Evolutionary conservation across 371 early-diverging fungal genomes (phyloP).

Genomic region (Sporodiniella umbellata): DNA sequence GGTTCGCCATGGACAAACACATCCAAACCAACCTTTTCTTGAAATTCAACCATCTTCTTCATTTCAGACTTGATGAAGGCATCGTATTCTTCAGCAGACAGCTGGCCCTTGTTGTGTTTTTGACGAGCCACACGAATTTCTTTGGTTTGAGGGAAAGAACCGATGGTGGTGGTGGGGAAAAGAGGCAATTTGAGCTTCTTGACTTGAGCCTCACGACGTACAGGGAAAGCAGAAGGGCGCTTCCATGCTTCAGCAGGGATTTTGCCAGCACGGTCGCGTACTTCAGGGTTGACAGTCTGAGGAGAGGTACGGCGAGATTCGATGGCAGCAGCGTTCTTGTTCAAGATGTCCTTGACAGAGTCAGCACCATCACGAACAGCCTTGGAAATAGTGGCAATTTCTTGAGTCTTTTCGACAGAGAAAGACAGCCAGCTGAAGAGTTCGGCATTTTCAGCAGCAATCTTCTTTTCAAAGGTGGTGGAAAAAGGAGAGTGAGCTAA

Average conservation of each 20-base stretch:
- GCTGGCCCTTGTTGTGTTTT: slow-evolving; percentile 82
- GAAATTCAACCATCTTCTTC: slow-evolving; percentile 78
- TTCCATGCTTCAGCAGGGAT: slow-evolving; percentile 72
- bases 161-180: slow-evolving; percentile 97
- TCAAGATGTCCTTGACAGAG: slow-evolving; percentile 67
- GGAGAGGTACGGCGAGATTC: slow-evolving; percentile 75
- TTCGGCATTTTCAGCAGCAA: slow-evolving; percentile 69
- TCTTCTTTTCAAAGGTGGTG: slow-evolving; percentile 75
- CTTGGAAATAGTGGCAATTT: slow-evolving; percentile 71
- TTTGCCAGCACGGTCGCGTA: slow-evolving; percentile 71
- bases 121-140: slow-evolving; percentile 92
- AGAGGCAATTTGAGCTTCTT: slow-evolving; percentile 79
- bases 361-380: slow-evolving; percentile 66
- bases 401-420: slow-evolving; percentile 88
- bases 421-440: slow-evolving; percentile 91
- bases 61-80: slow-evolving; percentile 87
- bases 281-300: slow-evolving; percentile 80
- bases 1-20: slow-evolving; percentile 96
- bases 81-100: slow-evolving; percentile 70
- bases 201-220: slow-evolving; percentile 76
- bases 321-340: slow-evolving; percentile 71
- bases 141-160: slow-evolving; percentile 97
- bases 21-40: slow-evolving; percentile 87
- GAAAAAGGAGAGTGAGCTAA: slow-evolving; percentile 92
- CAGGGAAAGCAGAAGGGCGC: slow-evolving; percentile 72